These are phyloP conservation scores for Pichia heedii DNA, from an alignment of 805 yeast genomes.

Conservation along the genomic window DNA sequence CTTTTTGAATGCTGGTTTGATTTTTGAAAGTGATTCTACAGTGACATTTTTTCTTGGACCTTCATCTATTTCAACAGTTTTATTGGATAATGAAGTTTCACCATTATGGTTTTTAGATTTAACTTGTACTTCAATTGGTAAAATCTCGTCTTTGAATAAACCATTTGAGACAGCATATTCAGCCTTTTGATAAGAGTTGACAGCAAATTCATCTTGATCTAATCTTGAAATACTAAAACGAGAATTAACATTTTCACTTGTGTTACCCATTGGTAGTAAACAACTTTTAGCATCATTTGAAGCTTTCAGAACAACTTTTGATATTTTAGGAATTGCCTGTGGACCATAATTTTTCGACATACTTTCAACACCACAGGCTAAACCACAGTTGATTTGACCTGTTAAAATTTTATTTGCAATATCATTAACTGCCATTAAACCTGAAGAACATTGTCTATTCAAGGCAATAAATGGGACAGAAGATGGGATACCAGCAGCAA, in stretches of 20 bases:
- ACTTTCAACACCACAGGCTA: constrained; percentile 90
- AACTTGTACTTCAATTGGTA: constrained; percentile 62
- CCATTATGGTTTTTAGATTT: constrained; percentile 48
- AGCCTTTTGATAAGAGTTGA: constrained; percentile 78
- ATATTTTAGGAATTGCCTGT: constrained; percentile 54
- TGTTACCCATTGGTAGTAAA: constrained; percentile 91
- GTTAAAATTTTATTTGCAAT: constrained; percentile 78
- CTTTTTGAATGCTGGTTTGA: constrained; percentile 79
- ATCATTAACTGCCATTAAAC: constrained; percentile 82
- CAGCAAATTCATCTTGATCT: constrained; percentile 85
- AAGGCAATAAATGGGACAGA: constrained; percentile 70
- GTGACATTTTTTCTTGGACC: constrained; percentile 89
- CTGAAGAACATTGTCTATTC: constrained; percentile 94
- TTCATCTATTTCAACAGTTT: constrained; percentile 36
- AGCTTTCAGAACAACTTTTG: constrained; percentile 34
- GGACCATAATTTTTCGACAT: constrained; percentile 92
- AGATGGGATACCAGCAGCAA: constrained; percentile 87
- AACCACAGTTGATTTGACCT: constrained; percentile 87
- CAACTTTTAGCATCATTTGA: constrained; percentile 57
- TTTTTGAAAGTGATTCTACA: constrained; percentile 58
- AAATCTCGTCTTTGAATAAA: constrained; percentile 77
- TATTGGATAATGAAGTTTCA: constrained; percentile 26
- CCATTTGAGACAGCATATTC: constrained; percentile 62
- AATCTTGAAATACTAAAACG: constrained; percentile 55
- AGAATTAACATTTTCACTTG: constrained; percentile 82